A percentile compares a stretch with the other conserved stretches of the same genome.
Conservation (phyloP, 192 early-diverging fungal species). For the Backusella australiensis region DNA sequence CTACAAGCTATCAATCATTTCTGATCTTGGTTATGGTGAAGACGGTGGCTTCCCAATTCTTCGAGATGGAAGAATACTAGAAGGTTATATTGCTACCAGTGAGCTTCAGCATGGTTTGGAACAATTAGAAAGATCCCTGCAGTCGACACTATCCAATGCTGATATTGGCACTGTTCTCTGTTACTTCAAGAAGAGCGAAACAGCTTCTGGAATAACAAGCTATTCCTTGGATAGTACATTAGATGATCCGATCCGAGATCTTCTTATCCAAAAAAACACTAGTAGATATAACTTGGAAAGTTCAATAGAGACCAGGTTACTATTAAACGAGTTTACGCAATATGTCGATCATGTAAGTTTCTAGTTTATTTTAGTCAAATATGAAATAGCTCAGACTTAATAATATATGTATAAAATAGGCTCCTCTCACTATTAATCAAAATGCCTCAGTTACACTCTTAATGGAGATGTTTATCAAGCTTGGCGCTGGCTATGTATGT, state of each 20-base stretch:
- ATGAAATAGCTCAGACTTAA: not conserved
- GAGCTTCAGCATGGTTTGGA: slow-evolving; percentile 75
- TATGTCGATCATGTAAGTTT: slow-evolving; percentile 36
- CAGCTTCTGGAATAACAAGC: not conserved
- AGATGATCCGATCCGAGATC: not conserved
- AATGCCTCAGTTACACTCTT: slow-evolving; percentile 81
- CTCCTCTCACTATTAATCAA: slow-evolving; percentile 71
- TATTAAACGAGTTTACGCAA: slow-evolving; percentile 27
- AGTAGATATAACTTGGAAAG: not conserved
- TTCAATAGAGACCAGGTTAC: not conserved
- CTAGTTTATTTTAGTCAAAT: not conserved
- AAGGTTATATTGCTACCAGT: slow-evolving; percentile 80
- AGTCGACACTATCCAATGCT: not conserved
- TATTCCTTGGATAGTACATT: not conserved
- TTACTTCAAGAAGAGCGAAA: not conserved
- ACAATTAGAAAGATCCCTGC: slow-evolving; percentile 14
- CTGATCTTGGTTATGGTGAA: slow-evolving; percentile 51
- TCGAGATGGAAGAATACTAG: slow-evolving; percentile 50
- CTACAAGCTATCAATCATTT: slow-evolving; percentile 51
- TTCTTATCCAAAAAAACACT: not conserved
- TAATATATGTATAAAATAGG: slow-evolving; percentile 39
- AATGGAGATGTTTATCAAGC: slow-evolving; percentile 77
- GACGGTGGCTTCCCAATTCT: slow-evolving; percentile 79
- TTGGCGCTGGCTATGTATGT: slow-evolving; percentile 79
- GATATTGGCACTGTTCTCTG: not conserved